phyloP scores from a whole-genome alignment of 495 filamentous ascomycete species.

The Penicillium silybi region DNA sequence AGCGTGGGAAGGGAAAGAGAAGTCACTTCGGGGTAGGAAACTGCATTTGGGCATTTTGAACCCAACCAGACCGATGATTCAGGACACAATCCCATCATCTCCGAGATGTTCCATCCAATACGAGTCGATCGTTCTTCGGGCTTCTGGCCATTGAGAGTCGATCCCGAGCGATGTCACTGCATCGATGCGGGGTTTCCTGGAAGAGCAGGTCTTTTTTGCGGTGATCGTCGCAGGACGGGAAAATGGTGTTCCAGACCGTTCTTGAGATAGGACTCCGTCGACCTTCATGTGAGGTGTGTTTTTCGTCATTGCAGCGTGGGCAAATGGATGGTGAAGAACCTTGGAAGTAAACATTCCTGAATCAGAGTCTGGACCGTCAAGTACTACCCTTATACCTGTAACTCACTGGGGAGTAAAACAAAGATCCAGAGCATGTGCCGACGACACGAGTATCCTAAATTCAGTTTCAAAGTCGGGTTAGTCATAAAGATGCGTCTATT shows the following conservation, averaged over 20 bases:
- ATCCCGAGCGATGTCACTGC: constrained; percentile 3
- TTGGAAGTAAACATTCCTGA: too few relatives aligned
- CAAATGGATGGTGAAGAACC: too few relatives aligned
- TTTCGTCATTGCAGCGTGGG: too few relatives aligned
- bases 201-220: not conserved
- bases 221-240: not conserved
- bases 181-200: constrained; percentile 20
- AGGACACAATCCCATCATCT: constrained; percentile 5
- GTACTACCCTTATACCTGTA: too few relatives aligned
- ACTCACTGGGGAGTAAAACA: too few relatives aligned
- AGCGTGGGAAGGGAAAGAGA: not conserved
- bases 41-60: constrained; percentile 13
- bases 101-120: constrained; percentile 26
- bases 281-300: too few relatives aligned
- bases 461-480: too few relatives aligned
- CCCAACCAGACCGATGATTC: constrained; percentile 17
- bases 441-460: too few relatives aligned
- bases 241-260: not conserved
- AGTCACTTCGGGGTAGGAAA: not conserved
- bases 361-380: too few relatives aligned
- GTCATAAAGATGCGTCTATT: too few relatives aligned
- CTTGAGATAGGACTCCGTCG: not conserved
- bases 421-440: too few relatives aligned
- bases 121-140: not conserved
- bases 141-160: constrained; percentile 12